Evolutionary conservation across 768 basidiomycete species (phyloP).

Genomic region (Phylloporus sp.): DNA sequence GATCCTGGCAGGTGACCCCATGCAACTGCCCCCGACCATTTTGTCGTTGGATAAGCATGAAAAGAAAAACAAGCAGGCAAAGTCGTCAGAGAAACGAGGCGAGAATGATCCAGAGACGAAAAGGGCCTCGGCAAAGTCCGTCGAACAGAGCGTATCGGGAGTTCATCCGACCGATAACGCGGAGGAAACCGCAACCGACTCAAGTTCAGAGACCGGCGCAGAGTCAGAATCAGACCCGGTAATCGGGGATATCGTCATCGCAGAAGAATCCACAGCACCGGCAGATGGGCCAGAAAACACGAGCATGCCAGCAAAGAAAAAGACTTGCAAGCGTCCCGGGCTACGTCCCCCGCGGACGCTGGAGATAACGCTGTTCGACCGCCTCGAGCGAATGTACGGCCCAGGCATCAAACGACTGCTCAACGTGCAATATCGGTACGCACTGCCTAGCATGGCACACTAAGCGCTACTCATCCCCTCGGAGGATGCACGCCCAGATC

Average conservation of each 20-base stretch:
- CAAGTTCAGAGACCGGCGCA: conserved; percentile 7
- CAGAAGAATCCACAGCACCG: conserved; percentile 14
- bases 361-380: conserved; percentile 88
- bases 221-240: conserved; percentile 19
- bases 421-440: conserved; percentile 82
- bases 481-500: conserved; percentile 84
- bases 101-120: not conserved
- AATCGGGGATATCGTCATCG: conserved; percentile 18
- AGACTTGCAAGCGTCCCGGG: conserved; percentile 5
- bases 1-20: conserved; percentile 90
- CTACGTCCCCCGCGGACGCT: conserved; percentile 67
- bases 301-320: conserved; percentile 7
- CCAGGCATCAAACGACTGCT: conserved; percentile 80
- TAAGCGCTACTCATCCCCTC: not conserved
- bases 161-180: not conserved
- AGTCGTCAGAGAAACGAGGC: not conserved
- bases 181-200: not conserved
- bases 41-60: conserved; percentile 56
- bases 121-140: not conserved
- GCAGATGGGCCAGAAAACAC: conserved; percentile 3
- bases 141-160: not conserved
- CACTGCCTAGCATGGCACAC: not conserved
- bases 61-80: conserved; percentile 22
- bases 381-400: conserved; percentile 88
- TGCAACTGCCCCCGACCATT: conserved; percentile 94